Conservation (phyloP, 176 grass and related monocot species). For the Oropetium thomaeum region DNA sequence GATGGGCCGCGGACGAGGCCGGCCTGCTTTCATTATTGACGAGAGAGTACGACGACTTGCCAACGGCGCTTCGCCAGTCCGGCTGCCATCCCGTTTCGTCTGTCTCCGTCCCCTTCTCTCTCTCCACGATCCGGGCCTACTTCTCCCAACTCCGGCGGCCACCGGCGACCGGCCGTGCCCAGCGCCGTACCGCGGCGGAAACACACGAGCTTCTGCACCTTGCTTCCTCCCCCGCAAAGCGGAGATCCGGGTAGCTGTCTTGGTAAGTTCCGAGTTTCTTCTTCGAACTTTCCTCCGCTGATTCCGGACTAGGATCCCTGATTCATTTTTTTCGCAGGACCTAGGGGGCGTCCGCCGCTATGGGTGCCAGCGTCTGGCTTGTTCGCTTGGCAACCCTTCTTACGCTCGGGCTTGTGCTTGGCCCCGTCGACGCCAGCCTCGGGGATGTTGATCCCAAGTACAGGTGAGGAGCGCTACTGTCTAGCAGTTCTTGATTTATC, state of each 20-base stretch:
- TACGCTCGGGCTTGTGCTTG: conserved; percentile 39
- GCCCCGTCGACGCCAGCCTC: conserved; percentile 53
- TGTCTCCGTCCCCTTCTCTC: background rate
- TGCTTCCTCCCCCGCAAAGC: background rate
- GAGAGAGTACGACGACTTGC: background rate
- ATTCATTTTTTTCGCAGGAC: background rate
- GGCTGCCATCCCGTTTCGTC: background rate
- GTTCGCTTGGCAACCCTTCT: conserved; percentile 39
- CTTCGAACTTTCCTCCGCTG: background rate
- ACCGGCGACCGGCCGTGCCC: background rate
- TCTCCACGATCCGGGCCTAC: background rate
- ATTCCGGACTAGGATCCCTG: background rate
- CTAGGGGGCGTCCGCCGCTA: conserved; percentile 13
- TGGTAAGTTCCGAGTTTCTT: background rate
- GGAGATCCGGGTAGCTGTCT: background rate
- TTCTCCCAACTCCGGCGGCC: background rate
- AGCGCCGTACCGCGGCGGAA: background rate
- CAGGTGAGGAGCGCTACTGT: conserved; percentile 45
- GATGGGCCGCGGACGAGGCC: background rate
- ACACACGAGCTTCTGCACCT: background rate
- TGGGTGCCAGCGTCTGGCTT: conserved; percentile 27
- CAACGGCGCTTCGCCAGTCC: background rate
- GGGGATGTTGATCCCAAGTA: conserved; percentile 75
- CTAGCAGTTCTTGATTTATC: background rate
- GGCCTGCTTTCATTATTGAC: background rate